Base-by-base conservation (phyloP, 192 early-diverging fungal species). In the Mortierella claussenii region DNA sequence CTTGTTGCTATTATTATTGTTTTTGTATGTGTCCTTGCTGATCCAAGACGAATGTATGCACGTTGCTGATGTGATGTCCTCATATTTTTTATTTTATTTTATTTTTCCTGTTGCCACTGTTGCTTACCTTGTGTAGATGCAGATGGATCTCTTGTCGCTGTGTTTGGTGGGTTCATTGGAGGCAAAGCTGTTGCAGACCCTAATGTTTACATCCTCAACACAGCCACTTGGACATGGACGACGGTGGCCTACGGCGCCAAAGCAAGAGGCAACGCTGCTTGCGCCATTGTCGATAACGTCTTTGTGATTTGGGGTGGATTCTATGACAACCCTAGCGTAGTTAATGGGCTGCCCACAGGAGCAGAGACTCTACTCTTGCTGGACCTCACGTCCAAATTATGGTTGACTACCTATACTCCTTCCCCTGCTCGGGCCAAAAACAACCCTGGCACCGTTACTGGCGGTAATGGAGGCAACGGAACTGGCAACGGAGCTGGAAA, bases 271-370 rank as follows among this genome's bases (percentile, higher is more conserved):
- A 62, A 62, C 26, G 13, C 52, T 24, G 63, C 57, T 18, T 76
- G 73, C 53, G 30, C 65, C 1, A 34, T 76, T 27, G 65, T 55
- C 17, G 73, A 60, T 33, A 59, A 76, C 31, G 62, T 65, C 0
- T 56, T 76, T 20, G 44, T 76, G 2, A 49, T 50, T 42, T 76
- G 73, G 73, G 73, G 73, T 17, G 73, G 73, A 26, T 76, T 76
- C 23, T 56, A 47, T 21, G 27, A 18, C 11, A 32, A 32, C 0
- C 56, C 73, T 8, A 76, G 62, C 24, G 57, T 44, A 33, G 5
- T 44, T 21, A 61, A 66, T 21, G 53, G 53, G 13, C 31, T 44
- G 0, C 73, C 73, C 9, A 37, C 31, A 15, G 64, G 44, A 0
- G 44, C 63, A 1, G 58, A 76, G 30, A 51, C 73, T 0, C 37